Evolutionary conservation across 83 land plant species (phyloP).

Genomic region (Isoetes engelmannii): DNA sequence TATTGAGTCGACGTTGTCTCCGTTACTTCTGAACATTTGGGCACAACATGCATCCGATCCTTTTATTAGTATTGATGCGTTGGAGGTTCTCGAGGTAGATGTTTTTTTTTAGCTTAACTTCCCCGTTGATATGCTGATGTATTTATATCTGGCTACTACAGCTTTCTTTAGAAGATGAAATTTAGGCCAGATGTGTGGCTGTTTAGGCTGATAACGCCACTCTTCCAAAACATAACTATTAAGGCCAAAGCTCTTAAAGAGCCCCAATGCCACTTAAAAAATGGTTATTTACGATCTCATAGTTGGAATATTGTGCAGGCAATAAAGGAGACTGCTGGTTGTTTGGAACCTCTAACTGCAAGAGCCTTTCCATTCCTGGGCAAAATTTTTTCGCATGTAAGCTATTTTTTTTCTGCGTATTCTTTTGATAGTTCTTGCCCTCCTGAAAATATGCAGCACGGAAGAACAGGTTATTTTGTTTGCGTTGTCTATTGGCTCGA

Average conservation of each 20-base stretch:
- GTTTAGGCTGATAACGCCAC: not conserved
- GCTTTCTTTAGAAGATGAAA: no score
- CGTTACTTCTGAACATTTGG: conserved; percentile 75
- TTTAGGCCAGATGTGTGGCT: not conserved
- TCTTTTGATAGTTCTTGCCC: not conserved
- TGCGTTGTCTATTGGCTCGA: conserved; percentile 4
- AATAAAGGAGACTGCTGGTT: conserved; percentile 70
- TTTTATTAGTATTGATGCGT: conserved; percentile 79
- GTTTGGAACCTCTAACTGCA: conserved; percentile 55
- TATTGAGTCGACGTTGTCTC: conserved; percentile 70
- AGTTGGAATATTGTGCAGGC: conserved; percentile 38
- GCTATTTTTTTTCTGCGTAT: not conserved
- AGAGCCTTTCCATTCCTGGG: conserved; percentile 65
- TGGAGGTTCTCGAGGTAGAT: conserved; percentile 84
- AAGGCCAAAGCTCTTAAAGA: no score
- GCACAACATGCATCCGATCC: conserved; percentile 79
- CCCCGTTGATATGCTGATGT: not conserved
- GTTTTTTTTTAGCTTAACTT: not conserved
- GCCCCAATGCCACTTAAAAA: no score
- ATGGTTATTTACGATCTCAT: no score
- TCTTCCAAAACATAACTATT: no score
- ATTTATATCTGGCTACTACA: no score
- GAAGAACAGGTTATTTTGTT: not conserved
- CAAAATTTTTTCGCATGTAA: conserved; percentile 60
- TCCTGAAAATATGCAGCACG: not conserved